These are phyloP conservation scores for Rhizoclosmatium hyalinum DNA, from an alignment of 371 early-diverging fungal species.

Conservation along the genomic window DNA sequence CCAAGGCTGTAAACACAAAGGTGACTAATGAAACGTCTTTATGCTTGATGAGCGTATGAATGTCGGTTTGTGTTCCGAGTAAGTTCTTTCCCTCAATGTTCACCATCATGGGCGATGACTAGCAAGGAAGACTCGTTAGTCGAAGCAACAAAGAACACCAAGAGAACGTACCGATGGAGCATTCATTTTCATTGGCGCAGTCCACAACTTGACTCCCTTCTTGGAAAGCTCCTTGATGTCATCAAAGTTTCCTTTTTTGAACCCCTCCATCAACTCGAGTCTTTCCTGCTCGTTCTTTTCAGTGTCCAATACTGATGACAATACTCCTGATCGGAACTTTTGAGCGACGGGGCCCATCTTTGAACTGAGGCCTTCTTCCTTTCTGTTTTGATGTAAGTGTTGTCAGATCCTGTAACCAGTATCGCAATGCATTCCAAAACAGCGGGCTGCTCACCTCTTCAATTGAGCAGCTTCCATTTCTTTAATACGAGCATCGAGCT, in stretches of 20 bases:
- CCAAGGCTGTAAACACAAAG: constrained; percentile 74
- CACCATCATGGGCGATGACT: constrained; percentile 75
- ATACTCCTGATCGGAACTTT: constrained; percentile 20
- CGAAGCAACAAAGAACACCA: neutral
- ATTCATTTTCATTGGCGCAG: constrained; percentile 60
- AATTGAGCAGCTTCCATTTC: constrained; percentile 37
- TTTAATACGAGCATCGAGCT: constrained; percentile 34
- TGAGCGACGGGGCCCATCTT: constrained; percentile 24
- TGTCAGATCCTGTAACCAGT: too few relatives aligned
- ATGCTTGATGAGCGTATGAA: constrained; percentile 61
- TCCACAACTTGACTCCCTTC: constrained; percentile 74
- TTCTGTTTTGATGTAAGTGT: neutral
- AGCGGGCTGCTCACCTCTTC: constrained; percentile 21
- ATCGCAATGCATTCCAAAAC: neutral
- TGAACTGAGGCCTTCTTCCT: constrained; percentile 19
- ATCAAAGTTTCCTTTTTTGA: constrained; percentile 72
- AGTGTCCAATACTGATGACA: constrained; percentile 32
- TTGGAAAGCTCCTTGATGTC: constrained; percentile 66
- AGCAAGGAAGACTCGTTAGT: neutral
- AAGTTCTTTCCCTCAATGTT: constrained; percentile 70
- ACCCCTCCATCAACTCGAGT: constrained; percentile 63
- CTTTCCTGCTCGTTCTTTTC: constrained; percentile 59
- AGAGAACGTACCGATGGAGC: constrained; percentile 51
- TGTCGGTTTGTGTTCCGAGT: constrained; percentile 58
- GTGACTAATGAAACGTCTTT: constrained; percentile 68